Evolutionary conservation across 2,329 filamentous ascomycete species (phyloP), one percentile per base, ranked within the genome.

Genomic region (Iodosphaeria phyllophila): DNA sequence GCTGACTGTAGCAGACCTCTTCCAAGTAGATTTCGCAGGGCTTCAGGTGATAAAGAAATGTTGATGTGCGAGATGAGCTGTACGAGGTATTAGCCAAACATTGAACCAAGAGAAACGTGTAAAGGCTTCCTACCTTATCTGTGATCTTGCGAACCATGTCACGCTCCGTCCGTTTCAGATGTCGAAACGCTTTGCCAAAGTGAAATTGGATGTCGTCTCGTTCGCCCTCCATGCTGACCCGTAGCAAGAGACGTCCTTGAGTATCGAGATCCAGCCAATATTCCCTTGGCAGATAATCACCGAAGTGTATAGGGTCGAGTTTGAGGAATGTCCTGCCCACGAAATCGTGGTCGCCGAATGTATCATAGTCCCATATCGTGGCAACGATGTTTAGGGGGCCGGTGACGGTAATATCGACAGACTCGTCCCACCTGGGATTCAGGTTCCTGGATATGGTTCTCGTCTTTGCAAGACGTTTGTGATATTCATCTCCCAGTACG

Each of bases 71-170:
- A 70, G 23, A 83, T 86, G 25, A 98, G 73, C 80, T 86, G 28
- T 4, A 23, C 15, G 16, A 26, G 25, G 23, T 16, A 22, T 12
- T 11, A 34, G 32, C 38, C 24, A n/a, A 36, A 30, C 12, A 22
- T n/a, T 22, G 19, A 13, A n/a, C 19, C 27, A 22, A 11, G 24
- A 27, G 21, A 13, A 22, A 14, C 15, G 8, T 12, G 16, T 16
- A 3, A 14, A 7, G 11, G 6, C 15, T 15, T 10, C 58, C 33
- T 56, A 83, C 80, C 73, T 98, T 98, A 54, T 95, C 89, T 6
- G 89, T 95, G 41, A 95, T 89, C 51, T 84, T 91, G 32, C 89
- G 71, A 27, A 91, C 92, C 89, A 98, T 98, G 48, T 98, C 89
- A 40, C 86, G 69, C 53, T 98, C 86, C 1, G 86, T 92, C 36